Conservation (phyloP, 441 rosid species). For the Kokia cookei region DNA sequence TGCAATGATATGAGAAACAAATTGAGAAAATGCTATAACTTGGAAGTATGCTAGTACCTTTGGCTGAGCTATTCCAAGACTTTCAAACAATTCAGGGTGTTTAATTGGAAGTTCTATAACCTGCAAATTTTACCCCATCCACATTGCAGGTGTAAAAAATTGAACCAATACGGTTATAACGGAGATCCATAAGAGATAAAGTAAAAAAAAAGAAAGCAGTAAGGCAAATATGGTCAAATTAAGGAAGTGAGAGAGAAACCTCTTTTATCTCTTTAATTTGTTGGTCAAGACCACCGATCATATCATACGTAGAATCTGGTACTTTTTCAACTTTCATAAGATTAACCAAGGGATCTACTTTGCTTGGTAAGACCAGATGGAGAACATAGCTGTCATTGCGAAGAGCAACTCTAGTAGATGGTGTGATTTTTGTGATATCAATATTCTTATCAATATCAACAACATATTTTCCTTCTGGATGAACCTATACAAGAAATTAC, state of each 20-base stretch:
- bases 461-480: conserved; percentile 97
- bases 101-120: conserved; percentile 90
- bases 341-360: conserved; percentile 86
- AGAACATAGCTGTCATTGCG: conserved; percentile 98
- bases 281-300: conserved; percentile 95
- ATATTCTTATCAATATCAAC: conserved; percentile 94
- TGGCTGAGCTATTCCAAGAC: conserved; percentile 96
- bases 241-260: conserved; percentile 25
- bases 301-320: conserved; percentile 93
- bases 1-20: background rate
- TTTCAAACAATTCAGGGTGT: conserved; percentile 85
- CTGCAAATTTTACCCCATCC: conserved; percentile 27
- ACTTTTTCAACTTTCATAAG: conserved; percentile 98
- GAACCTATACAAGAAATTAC: conserved; percentile 51
- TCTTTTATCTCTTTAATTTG: conserved; percentile 95
- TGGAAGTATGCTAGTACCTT: conserved; percentile 36
- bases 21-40: background rate
- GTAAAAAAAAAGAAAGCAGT: background rate
- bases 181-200: background rate
- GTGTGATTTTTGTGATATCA: conserved; percentile 88
- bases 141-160: background rate
- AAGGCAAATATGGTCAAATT: background rate
- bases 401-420: conserved; percentile 94
- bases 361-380: conserved; percentile 89
- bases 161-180: background rate